Evolutionary conservation across 257 asterid species (phyloP).

Genomic region (Cruciata laevipes): DNA sequence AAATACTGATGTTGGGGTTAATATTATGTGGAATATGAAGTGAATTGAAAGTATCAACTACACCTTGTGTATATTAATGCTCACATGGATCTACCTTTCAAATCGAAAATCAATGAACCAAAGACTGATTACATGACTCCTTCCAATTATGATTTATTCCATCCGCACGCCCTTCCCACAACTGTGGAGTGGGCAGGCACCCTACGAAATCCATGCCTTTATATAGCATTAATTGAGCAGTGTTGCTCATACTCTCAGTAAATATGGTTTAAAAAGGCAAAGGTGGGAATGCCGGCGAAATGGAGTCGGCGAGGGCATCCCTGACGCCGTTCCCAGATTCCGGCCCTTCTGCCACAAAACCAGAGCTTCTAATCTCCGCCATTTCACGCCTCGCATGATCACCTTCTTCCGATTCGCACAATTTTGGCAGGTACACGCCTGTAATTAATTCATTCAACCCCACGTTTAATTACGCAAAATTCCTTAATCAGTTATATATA

Average conservation of each 20-base stretch:
- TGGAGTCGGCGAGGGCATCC: constrained; percentile 5
- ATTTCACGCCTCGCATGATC: constrained; percentile 41
- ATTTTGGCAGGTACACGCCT: constrained; percentile 71
- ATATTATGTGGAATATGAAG: too few species aligned
- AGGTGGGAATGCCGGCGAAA: constrained; percentile 29
- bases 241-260: neutral
- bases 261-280: neutral
- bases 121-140: too few species aligned
- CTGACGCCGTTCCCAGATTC: constrained; percentile 15
- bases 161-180: neutral
- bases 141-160: neutral
- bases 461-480: neutral
- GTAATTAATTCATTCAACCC: neutral
- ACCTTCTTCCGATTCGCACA: constrained; percentile 40
- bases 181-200: neutral
- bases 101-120: too few species aligned
- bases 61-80: too few species aligned
- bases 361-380: constrained; percentile 62
- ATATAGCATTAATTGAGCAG: too few species aligned
- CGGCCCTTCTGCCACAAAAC: constrained; percentile 42
- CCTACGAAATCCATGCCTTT: neutral
- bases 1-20: too few species aligned
- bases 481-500: too few species aligned
- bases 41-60: too few species aligned
- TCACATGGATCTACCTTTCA: too few species aligned